These are phyloP conservation scores for Whalleya microplaca DNA, from an alignment of 2,329 filamentous ascomycete species.

Conservation along the genomic window DNA sequence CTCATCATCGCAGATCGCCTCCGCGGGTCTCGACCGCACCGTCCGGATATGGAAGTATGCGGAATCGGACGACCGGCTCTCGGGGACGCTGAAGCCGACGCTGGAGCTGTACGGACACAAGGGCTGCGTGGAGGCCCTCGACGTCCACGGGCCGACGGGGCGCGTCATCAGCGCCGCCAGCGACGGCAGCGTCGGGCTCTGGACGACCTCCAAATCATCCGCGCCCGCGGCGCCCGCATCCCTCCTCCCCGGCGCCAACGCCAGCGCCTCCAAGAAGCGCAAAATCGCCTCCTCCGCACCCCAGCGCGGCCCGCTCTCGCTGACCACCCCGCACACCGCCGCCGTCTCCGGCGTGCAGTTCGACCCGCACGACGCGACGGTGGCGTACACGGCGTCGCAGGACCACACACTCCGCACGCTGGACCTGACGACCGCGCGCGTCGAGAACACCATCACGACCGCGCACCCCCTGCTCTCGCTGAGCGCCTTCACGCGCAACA, in stretches of 20 bases:
- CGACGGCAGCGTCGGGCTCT: conserved; percentile 85
- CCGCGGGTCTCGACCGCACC: conserved; percentile 81
- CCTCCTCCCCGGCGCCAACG: conserved; percentile 68
- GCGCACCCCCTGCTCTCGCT: conserved; percentile 83
- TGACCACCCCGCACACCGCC: conserved; percentile 73
- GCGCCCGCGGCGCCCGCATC: conserved; percentile 73
- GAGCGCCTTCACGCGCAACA: conserved; percentile 70
- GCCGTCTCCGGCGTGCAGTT: conserved; percentile 82
- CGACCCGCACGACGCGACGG: conserved; percentile 80
- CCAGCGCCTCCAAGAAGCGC: conserved; percentile 71
- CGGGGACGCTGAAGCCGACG: conserved; percentile 68
- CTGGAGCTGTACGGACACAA: conserved; percentile 86
- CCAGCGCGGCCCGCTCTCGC: conserved; percentile 77
- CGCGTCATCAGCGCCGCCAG: conserved; percentile 84
- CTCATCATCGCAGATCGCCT: conserved; percentile 76
- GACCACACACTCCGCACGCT: conserved; percentile 92
- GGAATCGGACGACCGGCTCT: conserved; percentile 64
- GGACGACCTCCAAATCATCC: conserved; percentile 79
- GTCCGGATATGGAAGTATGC: conserved; percentile 89
- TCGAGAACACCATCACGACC: conserved; percentile 83
- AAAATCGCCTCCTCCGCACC: conserved; percentile 64
- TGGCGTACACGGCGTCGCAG: conserved; percentile 88
- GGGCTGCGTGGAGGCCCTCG: conserved; percentile 72
- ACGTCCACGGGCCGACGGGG: conserved; percentile 72
- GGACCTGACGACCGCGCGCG: conserved; percentile 79